phyloP scores from a whole-genome alignment of 2,329 filamentous ascomycete species.

The Lasiodiplodia hormozganensis region DNA sequence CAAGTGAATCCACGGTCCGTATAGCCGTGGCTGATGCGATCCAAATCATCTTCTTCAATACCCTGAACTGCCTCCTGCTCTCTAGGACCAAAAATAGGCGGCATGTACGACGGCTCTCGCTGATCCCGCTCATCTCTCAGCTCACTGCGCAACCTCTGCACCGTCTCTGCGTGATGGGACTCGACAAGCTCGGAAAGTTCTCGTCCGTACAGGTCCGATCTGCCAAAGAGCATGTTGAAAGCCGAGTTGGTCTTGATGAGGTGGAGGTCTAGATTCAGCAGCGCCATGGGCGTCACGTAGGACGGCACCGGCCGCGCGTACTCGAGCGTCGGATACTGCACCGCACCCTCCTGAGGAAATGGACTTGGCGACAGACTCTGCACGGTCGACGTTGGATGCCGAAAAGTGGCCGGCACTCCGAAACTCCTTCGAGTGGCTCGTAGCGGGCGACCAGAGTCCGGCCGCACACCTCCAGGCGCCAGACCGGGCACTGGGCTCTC shows the following conservation, averaged over 20 bases:
- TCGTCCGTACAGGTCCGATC: constrained; percentile 47
- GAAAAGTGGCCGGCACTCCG: constrained; percentile 25
- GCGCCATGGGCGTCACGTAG: constrained; percentile 40
- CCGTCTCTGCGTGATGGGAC: constrained; percentile 48
- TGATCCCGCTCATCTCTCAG: constrained; percentile 56
- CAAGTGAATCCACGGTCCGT: constrained; percentile 40
- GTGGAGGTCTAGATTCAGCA: constrained; percentile 56
- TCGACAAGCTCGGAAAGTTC: constrained; percentile 54
- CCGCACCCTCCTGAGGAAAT: constrained; percentile 8
- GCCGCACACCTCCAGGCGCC: constrained; percentile 34
- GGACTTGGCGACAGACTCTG: constrained; percentile 23
- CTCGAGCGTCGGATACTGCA: constrained; percentile 12
- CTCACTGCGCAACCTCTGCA: constrained; percentile 53
- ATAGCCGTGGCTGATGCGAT: constrained; percentile 53
- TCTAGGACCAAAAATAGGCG: constrained; percentile 54
- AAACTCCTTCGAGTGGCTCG: constrained; percentile 26
- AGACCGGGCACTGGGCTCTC: constrained; percentile 38
- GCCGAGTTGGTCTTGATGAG: constrained; percentile 54
- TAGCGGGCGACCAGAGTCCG: constrained; percentile 15
- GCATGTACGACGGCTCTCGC: constrained; percentile 58
- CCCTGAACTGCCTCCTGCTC: constrained; percentile 52
- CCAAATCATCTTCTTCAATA: constrained; percentile 51
- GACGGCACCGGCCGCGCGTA: not conserved
- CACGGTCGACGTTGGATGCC: constrained; percentile 31
- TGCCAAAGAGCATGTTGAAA: constrained; percentile 53